Conservation (phyloP, 164 flowering plant species). For the Pachysandra terminalis region DNA sequence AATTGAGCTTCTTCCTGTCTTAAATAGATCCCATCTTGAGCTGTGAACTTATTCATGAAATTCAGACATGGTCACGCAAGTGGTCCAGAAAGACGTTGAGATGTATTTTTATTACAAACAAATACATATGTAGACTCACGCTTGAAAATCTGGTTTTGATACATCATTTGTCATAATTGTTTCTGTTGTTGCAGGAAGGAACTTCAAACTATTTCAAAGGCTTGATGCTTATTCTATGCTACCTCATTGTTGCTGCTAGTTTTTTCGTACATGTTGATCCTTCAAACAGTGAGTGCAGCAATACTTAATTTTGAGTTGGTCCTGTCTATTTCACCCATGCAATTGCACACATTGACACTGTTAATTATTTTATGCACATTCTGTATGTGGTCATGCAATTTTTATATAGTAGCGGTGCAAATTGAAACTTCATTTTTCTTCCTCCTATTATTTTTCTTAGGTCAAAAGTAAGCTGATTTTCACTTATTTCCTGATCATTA, state of each 20-base stretch:
- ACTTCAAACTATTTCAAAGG: conserved; percentile 68
- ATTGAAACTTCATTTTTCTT: no score
- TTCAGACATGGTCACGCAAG: neutral
- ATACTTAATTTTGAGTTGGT: neutral
- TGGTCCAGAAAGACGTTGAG: neutral
- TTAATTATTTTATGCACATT: no score
- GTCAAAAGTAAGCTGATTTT: no score
- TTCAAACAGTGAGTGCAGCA: conserved; percentile 23
- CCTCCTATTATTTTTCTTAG: no score
- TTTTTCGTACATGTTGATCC: conserved; percentile 63
- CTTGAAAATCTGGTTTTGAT: no score
- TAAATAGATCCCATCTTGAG: no score
- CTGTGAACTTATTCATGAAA: neutral
- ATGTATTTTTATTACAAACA: neutral
- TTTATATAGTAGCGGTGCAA: no score
- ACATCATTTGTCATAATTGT: neutral
- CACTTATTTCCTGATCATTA: no score
- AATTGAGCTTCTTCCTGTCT: neutral
- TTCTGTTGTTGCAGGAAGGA: conserved; percentile 49
- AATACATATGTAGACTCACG: neutral
- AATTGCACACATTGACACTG: no score
- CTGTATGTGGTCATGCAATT: no score
- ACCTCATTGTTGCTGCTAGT: conserved; percentile 70
- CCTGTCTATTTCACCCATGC: no score
- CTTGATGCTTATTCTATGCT: conserved; percentile 62